A percentile compares a stretch with the other conserved stretches of the same genome.
These are phyloP conservation scores for Lichtheimia hyalospora DNA, from an alignment of 371 early-diverging fungal species.

Conservation along the genomic window DNA sequence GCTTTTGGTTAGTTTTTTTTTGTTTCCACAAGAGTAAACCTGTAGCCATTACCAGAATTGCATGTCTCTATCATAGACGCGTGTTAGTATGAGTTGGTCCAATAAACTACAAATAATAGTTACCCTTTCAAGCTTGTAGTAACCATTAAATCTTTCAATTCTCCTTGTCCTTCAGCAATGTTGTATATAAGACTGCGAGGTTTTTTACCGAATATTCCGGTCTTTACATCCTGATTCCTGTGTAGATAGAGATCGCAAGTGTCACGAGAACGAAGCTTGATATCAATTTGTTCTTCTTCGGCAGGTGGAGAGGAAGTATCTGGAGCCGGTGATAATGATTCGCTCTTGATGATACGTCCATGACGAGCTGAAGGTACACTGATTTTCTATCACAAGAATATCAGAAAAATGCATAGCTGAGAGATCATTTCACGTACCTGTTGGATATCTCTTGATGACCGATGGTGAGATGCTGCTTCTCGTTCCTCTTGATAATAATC, in stretches of 20 bases:
- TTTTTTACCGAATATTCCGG: slow-evolving; percentile 16
- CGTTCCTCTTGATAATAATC: not conserved
- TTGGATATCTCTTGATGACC: too few relatives aligned
- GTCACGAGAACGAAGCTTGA: slow-evolving; percentile 9
- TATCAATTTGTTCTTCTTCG: not conserved
- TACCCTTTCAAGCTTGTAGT: slow-evolving; percentile 32
- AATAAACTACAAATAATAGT: not conserved
- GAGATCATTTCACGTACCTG: too few relatives aligned
- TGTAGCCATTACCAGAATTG: slow-evolving; percentile 30
- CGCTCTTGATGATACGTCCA: too few relatives aligned
- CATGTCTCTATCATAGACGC: slow-evolving; percentile 18
- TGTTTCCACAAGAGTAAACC: not conserved
- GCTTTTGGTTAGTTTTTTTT: too few relatives aligned
- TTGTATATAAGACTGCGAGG: slow-evolving; percentile 36
- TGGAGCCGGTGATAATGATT: too few relatives aligned
- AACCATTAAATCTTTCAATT: slow-evolving; percentile 28
- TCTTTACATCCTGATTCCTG: slow-evolving; percentile 11
- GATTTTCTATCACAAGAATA: too few relatives aligned
- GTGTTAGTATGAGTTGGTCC: not conserved
- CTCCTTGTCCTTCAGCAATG: slow-evolving; percentile 12
- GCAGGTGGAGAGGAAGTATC: too few relatives aligned
- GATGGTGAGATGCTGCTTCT: too few relatives aligned
- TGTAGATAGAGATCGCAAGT: slow-evolving; percentile 15
- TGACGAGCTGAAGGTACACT: too few relatives aligned
- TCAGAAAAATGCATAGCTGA: too few relatives aligned